Percentiles rank a stretch among this genome's conserved stretches.
phyloP scores from a whole-genome alignment of 192 early-diverging fungal species.

The Mortierella alpina region DNA sequence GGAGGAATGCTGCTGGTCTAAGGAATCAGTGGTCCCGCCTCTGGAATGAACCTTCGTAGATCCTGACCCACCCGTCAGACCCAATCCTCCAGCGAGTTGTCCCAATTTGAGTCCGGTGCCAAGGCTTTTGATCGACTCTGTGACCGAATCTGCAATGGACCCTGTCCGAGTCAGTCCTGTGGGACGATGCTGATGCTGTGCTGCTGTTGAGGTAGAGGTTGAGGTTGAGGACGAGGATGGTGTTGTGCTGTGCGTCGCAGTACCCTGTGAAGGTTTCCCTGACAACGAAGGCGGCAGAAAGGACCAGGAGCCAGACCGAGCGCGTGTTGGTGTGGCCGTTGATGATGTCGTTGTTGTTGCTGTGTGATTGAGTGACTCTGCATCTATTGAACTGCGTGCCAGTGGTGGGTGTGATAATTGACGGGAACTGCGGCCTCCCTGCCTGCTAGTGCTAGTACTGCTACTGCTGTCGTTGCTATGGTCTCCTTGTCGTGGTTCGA shows the following conservation, averaged over 20 bases:
- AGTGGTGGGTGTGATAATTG: neutral
- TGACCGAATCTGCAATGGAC: conserved; percentile 41
- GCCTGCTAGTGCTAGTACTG: neutral
- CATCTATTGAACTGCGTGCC: neutral
- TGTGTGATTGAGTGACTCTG: neutral
- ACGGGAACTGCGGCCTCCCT: no score
- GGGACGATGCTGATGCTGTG: neutral
- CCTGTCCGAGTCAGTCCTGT: neutral
- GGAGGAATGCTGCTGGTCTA: neutral
- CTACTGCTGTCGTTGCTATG: conserved; percentile 5
- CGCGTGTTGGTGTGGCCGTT: neutral
- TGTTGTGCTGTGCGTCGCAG: no score
- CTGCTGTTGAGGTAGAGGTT: neutral
- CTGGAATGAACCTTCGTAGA: neutral
- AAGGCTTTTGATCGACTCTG: conserved; percentile 44
- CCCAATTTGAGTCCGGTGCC: conserved; percentile 32
- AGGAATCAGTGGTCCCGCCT: conserved; percentile 4
- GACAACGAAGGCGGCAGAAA: conserved; percentile 12
- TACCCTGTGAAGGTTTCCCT: neutral
- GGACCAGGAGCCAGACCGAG: conserved; percentile 14
- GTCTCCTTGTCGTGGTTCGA: neutral
- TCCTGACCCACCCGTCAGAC: conserved; percentile 13
- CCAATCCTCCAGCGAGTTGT: conserved; percentile 30
- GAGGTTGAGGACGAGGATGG: neutral
- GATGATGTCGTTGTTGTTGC: neutral